Conservation (phyloP, 1,139 yeast species). For the Nadsonia starkeyi-henricii region DNA sequence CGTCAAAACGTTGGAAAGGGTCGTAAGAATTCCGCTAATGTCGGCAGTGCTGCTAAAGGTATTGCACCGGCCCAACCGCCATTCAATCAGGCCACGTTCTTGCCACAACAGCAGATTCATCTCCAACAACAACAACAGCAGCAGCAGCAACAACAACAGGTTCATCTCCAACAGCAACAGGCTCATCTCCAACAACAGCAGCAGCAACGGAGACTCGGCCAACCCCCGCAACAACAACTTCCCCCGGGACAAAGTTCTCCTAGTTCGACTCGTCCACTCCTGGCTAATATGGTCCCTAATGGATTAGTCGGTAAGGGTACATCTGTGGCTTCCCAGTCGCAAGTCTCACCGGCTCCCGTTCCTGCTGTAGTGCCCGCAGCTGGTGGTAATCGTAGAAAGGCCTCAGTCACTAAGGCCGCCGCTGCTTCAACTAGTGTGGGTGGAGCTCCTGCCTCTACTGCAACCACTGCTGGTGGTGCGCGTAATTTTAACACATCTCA, state of each 20-base stretch:
- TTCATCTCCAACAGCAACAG: conserved; percentile 5
- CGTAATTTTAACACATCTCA: neutral
- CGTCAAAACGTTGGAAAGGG: too few relatives aligned
- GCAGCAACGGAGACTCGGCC: conserved; percentile 5
- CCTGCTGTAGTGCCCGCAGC: too few relatives aligned
- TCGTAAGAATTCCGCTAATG: too few relatives aligned
- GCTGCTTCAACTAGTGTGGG: neutral
- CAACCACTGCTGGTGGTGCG: neutral
- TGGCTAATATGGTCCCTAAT: neutral
- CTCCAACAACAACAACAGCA: conserved; percentile 5
- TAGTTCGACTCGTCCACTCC: neutral
- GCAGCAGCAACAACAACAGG: conserved; percentile 7
- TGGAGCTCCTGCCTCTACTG: neutral
- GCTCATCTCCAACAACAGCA: conserved; percentile 29
- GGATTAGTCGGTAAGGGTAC: neutral
- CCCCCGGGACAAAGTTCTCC: conserved; percentile 4
- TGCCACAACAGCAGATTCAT: conserved; percentile 3
- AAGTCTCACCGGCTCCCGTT: too few relatives aligned
- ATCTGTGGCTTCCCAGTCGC: neutral
- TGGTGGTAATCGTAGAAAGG: too few relatives aligned
- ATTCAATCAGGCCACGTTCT: too few relatives aligned
- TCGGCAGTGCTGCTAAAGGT: too few relatives aligned
- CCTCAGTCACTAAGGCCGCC: neutral
- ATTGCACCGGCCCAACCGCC: too few relatives aligned
- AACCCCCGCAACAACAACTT: conserved; percentile 6